A percentile compares a stretch with the other conserved stretches of the same genome.
Evolutionary conservation across 306 rosid species (phyloP).

Genomic region (Vigna nakashimae): DNA sequence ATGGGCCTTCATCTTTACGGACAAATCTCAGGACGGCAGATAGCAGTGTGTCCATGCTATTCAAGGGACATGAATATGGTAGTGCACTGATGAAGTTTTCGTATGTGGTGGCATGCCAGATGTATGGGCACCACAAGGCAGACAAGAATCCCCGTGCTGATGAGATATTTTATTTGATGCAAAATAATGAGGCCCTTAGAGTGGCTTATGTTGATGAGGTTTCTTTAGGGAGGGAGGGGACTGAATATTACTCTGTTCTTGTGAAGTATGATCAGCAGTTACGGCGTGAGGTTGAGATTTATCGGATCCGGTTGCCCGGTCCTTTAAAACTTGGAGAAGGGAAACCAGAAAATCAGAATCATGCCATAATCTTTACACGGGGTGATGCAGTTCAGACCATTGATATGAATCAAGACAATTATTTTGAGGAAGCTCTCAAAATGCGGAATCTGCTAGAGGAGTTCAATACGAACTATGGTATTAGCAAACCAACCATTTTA

Average conservation of each 20-base stretch:
- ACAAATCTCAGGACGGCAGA: constrained; percentile 55
- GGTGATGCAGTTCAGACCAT: constrained; percentile 96
- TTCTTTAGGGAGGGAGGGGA: constrained; percentile 66
- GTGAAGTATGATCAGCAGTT: constrained; percentile 86
- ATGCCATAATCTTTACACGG: constrained; percentile 91
- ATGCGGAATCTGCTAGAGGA: constrained; percentile 94
- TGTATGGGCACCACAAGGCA: constrained; percentile 84
- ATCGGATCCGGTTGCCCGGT: constrained; percentile 88
- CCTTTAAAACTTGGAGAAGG: constrained; percentile 96
- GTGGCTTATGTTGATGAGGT: constrained; percentile 92
- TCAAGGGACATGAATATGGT: constrained; percentile 78
- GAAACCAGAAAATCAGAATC: constrained; percentile 96
- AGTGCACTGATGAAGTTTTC: constrained; percentile 88
- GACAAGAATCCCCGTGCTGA: constrained; percentile 81
- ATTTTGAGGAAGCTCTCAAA: constrained; percentile 97
- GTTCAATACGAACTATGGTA: constrained; percentile 64
- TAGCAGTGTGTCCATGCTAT: constrained; percentile 62
- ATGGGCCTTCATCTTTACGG: constrained; percentile 48
- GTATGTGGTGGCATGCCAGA: constrained; percentile 88
- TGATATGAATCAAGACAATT: constrained; percentile 97
- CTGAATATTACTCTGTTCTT: constrained; percentile 90
- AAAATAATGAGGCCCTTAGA: constrained; percentile 91
- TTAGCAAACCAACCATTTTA: constrained; percentile 87
- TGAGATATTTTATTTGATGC: constrained; percentile 80
- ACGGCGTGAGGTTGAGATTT: constrained; percentile 82